A percentile compares a stretch with the other conserved stretches of the same genome.
phyloP scores from a whole-genome alignment of 371 early-diverging fungal species.

The Dipsacomyces acuminosporus region DNA sequence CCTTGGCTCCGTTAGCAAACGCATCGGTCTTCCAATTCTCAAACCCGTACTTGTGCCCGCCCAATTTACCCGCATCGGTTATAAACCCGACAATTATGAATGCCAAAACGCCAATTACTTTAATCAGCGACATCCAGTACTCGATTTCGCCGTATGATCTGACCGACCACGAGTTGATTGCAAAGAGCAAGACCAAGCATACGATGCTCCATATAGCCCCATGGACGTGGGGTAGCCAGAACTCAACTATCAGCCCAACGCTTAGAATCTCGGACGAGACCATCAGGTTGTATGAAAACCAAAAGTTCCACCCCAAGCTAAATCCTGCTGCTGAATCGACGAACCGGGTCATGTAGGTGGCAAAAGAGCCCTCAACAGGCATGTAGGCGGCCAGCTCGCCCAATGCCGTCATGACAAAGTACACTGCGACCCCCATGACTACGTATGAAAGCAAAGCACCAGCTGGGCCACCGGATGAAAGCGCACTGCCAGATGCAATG shows the following conservation, averaged over 20 bases:
- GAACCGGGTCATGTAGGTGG: conserved; percentile 68
- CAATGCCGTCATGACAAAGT: conserved; percentile 66
- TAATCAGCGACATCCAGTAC: conserved; percentile 61
- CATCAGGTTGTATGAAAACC: conserved; percentile 71
- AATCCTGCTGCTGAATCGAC: conserved; percentile 74
- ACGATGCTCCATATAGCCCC: conserved; percentile 54
- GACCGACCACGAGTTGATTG: conserved; percentile 55
- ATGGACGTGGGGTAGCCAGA: conserved; percentile 61
- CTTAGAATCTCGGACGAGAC: conserved; percentile 70
- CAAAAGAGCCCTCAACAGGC: conserved; percentile 73
- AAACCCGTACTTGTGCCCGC: conserved; percentile 55
- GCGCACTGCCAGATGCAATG: conserved; percentile 65
- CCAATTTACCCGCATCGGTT: conserved; percentile 58
- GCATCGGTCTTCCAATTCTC: conserved; percentile 64
- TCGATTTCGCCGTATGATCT: conserved; percentile 63
- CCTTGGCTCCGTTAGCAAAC: conserved; percentile 56
- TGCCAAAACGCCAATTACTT: conserved; percentile 55
- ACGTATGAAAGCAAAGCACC: conserved; percentile 65
- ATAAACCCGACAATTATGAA: conserved; percentile 66
- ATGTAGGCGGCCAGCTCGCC: conserved; percentile 77
- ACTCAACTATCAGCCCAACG: conserved; percentile 64
- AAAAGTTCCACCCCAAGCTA: conserved; percentile 67
- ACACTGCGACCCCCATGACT: conserved; percentile 66
- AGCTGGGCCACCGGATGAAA: conserved; percentile 66
- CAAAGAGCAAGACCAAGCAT: conserved; percentile 53